Evolutionary conservation across 129 eudicot genomes (phyloP), one percentile per base, ranked within the genome.

Genomic region (Ambrosia artemisiifolia): DNA sequence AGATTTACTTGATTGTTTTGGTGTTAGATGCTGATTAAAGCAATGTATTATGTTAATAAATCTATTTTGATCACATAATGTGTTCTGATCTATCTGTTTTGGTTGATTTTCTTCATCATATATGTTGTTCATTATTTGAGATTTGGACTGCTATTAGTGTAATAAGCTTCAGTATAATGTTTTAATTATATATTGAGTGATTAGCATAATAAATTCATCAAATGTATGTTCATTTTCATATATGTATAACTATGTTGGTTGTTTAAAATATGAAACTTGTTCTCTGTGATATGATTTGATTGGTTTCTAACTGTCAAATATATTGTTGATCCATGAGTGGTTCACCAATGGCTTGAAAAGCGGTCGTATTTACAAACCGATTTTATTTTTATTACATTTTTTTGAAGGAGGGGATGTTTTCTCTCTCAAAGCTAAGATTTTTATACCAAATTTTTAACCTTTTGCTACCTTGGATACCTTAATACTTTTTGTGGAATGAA

Each of bases 41-140:
- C 30, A 63, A 11, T 74, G 78, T n/a, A 18, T 63, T 74, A 0
- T 18, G 36, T 36, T 64, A 38, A 28, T 16, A 75, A 54, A 51
- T 20, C 55, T 18, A 57, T 49, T 20, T 20, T 68, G 75, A 76
- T 67, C 63, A 54, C 74, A 56, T 18, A 67, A 16, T 60, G 46
- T 69, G 28, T 12, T 61, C 75, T 77, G 81, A 77, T 77, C 81
- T 77, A 60, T 61, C 30, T 60, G 33, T 69, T 69, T 35, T n/a
- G n/a, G n/a, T n/a, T n/a, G n/a, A n/a, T n/a, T n/a, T n/a, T n/a
- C n/a, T n/a, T n/a, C n/a, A n/a, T n/a, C n/a, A n/a, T n/a, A n/a
- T n/a, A n/a, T n/a, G n/a, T n/a, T n/a, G n/a, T n/a, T n/a, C n/a
- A n/a, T n/a, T n/a, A n/a, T n/a, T n/a, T n/a, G n/a, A n/a, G n/a